Evolutionary conservation across 1,284 basidiomycete genomes (phyloP).

Genomic region (Austroboletus niveus): DNA sequence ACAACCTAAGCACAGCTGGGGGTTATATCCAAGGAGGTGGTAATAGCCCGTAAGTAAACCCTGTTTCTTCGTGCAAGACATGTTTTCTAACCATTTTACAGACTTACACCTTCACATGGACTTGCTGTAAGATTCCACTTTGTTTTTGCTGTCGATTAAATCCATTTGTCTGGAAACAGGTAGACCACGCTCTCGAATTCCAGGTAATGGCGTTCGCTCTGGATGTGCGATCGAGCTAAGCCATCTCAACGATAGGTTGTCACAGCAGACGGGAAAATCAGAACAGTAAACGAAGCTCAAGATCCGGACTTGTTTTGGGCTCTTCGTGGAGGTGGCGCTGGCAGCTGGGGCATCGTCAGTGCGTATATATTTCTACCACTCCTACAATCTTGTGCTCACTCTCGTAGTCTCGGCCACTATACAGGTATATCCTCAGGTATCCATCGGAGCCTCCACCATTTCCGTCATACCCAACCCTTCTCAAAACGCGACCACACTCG

Average conservation of each 20-base stretch:
- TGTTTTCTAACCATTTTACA: not conserved
- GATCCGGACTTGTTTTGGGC: constrained; percentile 27
- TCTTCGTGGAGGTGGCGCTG: constrained; percentile 22
- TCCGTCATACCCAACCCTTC: constrained; percentile 5
- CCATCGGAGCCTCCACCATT: constrained; percentile 14
- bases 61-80: not conserved
- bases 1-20: constrained; percentile 8
- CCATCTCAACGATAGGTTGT: constrained; percentile 10
- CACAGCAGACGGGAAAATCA: constrained; percentile 20
- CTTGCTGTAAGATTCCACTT: constrained; percentile 14
- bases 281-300: constrained; percentile 17
- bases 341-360: constrained; percentile 29
- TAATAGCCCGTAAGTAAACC: constrained; percentile 15
- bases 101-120: constrained; percentile 18
- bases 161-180: constrained; percentile 7
- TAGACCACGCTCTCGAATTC: constrained; percentile 17
- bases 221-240: not conserved
- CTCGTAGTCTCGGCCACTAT: constrained; percentile 16
- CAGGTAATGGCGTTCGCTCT: constrained; percentile 3
- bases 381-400: not conserved
- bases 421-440: constrained; percentile 7
- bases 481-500: constrained; percentile 11
- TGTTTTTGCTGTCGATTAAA: not conserved
- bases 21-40: constrained; percentile 29
- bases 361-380: not conserved